Percentiles rank a stretch among this genome's conserved stretches.
Evolutionary conservation across 768 basidiomycete species (phyloP).

Genomic region (Calocera viscosa): DNA sequence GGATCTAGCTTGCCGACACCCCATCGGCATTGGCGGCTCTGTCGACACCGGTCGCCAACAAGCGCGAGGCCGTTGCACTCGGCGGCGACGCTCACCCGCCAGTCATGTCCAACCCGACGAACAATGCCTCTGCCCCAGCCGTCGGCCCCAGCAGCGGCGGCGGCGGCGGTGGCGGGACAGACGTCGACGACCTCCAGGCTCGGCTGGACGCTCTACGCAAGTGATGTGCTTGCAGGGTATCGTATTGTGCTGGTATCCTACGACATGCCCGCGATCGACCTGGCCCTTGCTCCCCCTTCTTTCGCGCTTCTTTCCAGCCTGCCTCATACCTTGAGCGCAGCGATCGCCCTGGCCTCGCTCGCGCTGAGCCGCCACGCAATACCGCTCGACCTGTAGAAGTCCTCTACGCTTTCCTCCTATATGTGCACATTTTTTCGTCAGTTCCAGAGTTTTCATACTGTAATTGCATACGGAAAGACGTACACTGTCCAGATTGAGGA

Average conservation of each 20-base stretch:
- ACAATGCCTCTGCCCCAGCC: conserved; percentile 4
- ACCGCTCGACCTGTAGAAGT: conserved; percentile 87
- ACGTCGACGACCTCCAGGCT: conserved; percentile 90
- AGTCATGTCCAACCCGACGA: conserved; percentile 7
- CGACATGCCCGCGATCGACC: neutral
- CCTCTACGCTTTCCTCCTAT: conserved; percentile 88
- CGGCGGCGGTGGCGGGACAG: conserved; percentile 39
- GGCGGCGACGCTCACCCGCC: conserved; percentile 49
- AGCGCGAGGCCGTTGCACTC: conserved; percentile 43
- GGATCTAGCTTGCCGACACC: conserved; percentile 20
- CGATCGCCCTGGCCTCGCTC: conserved; percentile 62
- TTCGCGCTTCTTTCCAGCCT: neutral
- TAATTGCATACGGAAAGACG: neutral
- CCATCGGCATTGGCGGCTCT: conserved; percentile 18
- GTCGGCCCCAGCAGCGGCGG: conserved; percentile 25
- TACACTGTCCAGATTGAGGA: conserved; percentile 66
- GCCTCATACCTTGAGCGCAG: conserved; percentile 31
- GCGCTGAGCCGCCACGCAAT: conserved; percentile 75
- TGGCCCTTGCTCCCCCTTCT: neutral
- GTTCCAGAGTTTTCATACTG: conserved; percentile 1
- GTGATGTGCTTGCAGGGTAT: conserved; percentile 9
- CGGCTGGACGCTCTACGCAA: conserved; percentile 73
- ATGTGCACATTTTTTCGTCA: neutral
- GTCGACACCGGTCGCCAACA: conserved; percentile 20
- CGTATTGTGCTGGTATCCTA: conserved; percentile 5